Conservation (phyloP, 2,329 filamentous ascomycete genomes). For the Claviceps purpurea region DNA sequence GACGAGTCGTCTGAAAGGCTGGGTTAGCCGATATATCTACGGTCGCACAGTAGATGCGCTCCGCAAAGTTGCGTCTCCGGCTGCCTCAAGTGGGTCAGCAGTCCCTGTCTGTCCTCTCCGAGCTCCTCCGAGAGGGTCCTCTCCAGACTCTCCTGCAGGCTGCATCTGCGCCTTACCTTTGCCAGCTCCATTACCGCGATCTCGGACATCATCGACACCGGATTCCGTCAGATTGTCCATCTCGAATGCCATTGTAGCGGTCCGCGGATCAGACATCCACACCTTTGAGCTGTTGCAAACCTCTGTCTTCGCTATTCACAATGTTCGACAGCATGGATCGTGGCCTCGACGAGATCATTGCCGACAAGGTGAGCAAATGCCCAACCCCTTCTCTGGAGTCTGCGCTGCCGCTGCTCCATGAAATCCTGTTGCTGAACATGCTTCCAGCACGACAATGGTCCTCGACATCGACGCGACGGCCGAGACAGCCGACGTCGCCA, state of each 20-base stretch:
- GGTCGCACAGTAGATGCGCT: too few species aligned
- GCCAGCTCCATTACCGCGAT: not conserved
- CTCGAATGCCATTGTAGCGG: not conserved
- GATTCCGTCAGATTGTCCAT: not conserved
- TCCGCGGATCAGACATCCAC: not conserved
- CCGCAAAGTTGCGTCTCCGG: too few species aligned
- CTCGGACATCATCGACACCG: not conserved
- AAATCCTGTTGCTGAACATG: not conserved
- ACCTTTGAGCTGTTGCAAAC: not conserved
- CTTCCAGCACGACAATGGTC: slow-evolving; percentile 18
- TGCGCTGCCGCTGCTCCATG: not conserved
- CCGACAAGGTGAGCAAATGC: slow-evolving; percentile 27
- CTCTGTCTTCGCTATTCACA: slow-evolving; percentile 4
- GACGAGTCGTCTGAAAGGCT: too few species aligned
- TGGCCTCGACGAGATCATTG: slow-evolving; percentile 44
- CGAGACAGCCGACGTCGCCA: slow-evolving; percentile 21
- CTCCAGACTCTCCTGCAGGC: too few species aligned
- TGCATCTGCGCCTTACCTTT: not conserved
- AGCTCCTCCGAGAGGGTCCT: too few species aligned
- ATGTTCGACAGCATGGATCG: slow-evolving; percentile 37
- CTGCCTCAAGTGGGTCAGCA: too few species aligned
- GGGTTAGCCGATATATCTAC: too few species aligned
- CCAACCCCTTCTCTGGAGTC: not conserved
- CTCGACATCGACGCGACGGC: slow-evolving; percentile 24
- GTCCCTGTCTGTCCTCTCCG: too few species aligned